Percentiles rank a stretch among this genome's conserved stretches.
Evolutionary conservation across 305 asterid genomes (phyloP).

Genomic region (Solanum chacoense): DNA sequence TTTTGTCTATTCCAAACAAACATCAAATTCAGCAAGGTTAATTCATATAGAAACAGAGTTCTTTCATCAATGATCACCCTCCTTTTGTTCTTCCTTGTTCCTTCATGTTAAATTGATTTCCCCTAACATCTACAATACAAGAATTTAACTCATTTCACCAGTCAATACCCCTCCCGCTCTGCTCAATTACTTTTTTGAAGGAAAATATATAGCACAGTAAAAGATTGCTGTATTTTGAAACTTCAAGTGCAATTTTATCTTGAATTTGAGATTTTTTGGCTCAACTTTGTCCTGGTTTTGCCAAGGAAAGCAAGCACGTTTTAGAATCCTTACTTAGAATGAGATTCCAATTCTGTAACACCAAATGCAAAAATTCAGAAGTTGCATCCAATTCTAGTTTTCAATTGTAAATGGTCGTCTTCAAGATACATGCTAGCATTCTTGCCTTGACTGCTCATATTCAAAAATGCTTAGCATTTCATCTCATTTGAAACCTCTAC

Average conservation of each 20-base stretch:
- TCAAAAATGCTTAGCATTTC: neutral
- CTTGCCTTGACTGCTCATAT: neutral
- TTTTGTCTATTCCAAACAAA: neutral
- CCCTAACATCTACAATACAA: neutral
- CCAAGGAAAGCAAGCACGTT: neutral
- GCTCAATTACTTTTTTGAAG: neutral
- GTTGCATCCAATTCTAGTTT: neutral
- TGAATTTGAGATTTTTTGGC: neutral
- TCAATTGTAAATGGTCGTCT: neutral
- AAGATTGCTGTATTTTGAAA: too few species aligned
- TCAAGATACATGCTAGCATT: neutral
- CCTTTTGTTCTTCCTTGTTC: too few species aligned
- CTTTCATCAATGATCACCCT: too few species aligned
- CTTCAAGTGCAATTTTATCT: neutral
- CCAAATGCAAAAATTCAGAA: neutral
- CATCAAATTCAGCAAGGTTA: neutral
- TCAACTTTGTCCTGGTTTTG: neutral
- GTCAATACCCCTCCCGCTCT: neutral
- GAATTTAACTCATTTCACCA: neutral
- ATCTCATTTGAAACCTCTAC: neutral
- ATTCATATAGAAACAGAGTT: neutral
- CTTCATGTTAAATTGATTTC: neutral
- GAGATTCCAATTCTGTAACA: neutral
- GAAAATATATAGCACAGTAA: neutral
- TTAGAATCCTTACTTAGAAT: neutral